Evolutionary conservation across 768 basidiomycete species (phyloP), one percentile per base, ranked within the genome.

Genomic region (Coprinellus micaceus): DNA sequence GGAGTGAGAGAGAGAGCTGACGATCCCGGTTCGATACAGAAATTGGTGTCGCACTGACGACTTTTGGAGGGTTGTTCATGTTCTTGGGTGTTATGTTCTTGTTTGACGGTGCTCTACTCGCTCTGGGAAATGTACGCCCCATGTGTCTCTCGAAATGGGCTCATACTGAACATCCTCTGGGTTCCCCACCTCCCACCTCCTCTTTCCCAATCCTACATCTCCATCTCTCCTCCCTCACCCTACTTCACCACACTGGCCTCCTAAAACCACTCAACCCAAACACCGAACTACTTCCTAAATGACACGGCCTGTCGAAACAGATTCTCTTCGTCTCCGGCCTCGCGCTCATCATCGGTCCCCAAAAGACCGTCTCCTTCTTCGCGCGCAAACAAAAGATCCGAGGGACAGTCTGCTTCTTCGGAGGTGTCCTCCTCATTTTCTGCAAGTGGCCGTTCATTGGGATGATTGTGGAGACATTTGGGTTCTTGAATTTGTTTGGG

Each of bases 301-400:
- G n/a, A n/a, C 49, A 47, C 22, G 58, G 56, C 26, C 63, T 33
- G 17, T 29, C 39, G 19, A n/a, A 29, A 47, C 43, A 97, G 96
- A 82, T 98, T 64, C 83, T 98, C 60, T 99, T 99, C 78, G 71
- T 99, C 39, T 86, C 89, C 2, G 97, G 97, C 48, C 80, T 99
- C 55, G 96, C 95, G 7, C 81, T 98, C 60, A 96, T 98, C 75
- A 98, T 99, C 61, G 97, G 94, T 4, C 94, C 94, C 6, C 86
- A 90, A 61, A 98, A 98, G 77, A 97, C 94, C 19, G 95, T 97
- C 75, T 92, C 93, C 73, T 98, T 99, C 77, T 98, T 99, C 73
- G 90, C 95, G 29, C 84, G 97, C 59, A 90, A 84, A 69, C 91
- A 98, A 71, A 99, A 99, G 73, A 74, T 98, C 60, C 84, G 97